Conservation (phyloP, 2,329 filamentous ascomycete species). For the Sordariomycetes sp. region DNA sequence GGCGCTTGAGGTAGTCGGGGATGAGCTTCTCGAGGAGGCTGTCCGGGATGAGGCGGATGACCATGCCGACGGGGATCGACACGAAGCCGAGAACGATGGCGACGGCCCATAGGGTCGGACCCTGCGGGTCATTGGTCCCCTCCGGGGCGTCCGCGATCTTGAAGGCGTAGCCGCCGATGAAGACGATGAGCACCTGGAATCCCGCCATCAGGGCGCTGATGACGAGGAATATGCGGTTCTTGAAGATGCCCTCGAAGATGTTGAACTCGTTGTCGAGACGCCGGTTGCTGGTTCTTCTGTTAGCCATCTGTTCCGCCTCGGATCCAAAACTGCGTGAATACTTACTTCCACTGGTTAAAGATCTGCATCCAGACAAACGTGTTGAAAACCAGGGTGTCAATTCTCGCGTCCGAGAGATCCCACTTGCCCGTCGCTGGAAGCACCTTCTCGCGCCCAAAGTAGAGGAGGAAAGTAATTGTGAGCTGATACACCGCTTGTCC, state of each 20-base stretch:
- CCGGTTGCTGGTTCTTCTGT: constrained; percentile 48
- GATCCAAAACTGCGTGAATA: constrained; percentile 12
- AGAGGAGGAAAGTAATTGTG: constrained; percentile 63
- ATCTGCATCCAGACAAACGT: constrained; percentile 99
- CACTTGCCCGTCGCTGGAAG: constrained; percentile 6
- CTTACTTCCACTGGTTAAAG: constrained; percentile 92
- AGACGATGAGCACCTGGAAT: constrained; percentile 81
- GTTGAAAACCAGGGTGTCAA: constrained; percentile 86
- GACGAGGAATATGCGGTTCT: constrained; percentile 78
- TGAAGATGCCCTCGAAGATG: constrained; percentile 76
- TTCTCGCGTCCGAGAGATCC: constrained; percentile 23
- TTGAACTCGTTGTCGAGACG: constrained; percentile 92
- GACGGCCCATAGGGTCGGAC: constrained; percentile 71
- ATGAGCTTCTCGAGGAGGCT: constrained; percentile 41
- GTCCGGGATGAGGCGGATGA: constrained; percentile 76
- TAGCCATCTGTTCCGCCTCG: not conserved
- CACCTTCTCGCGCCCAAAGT: constrained; percentile 43
- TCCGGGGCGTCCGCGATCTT: constrained; percentile 32
- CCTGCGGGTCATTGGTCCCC: constrained; percentile 38
- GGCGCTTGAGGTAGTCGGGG: constrained; percentile 36
- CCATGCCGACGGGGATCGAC: constrained; percentile 73
- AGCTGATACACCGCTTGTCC: constrained; percentile 88
- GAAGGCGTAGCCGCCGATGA: constrained; percentile 73
- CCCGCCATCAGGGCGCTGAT: constrained; percentile 83
- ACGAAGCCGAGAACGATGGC: constrained; percentile 71